Percentiles rank a stretch among this genome's conserved stretches.
phyloP scores from a whole-genome alignment of 2,329 filamentous ascomycete species.

The Phaeosphaeria sp. region DNA sequence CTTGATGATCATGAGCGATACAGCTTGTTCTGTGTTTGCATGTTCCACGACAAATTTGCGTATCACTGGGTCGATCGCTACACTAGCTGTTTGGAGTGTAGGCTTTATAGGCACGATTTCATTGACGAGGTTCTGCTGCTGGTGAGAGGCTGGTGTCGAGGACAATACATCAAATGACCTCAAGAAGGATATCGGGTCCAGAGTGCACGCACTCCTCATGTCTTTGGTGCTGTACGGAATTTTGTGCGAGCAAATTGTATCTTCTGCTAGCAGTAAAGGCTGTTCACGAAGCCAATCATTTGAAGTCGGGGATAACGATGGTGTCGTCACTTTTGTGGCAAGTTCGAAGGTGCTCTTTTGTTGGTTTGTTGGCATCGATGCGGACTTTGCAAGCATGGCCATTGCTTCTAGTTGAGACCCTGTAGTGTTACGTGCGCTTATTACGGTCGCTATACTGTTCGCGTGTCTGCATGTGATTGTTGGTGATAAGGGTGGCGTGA shows the following conservation, averaged over 20 bases:
- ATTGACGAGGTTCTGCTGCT: neutral
- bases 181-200: neutral
- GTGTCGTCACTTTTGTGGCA: too few relatives aligned
- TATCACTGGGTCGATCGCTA: too few relatives aligned
- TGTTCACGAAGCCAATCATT: too few relatives aligned
- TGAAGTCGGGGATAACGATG: too few relatives aligned
- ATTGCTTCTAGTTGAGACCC: neutral
- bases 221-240: neutral
- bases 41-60: neutral
- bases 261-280: neutral
- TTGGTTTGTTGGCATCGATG: too few relatives aligned
- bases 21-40: neutral
- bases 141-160: neutral
- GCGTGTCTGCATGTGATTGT: neutral
- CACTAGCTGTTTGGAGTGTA: too few relatives aligned
- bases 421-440: neutral
- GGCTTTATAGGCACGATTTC: too few relatives aligned
- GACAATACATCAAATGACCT: neutral
- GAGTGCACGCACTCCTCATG: neutral
- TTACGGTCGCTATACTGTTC: too few relatives aligned
- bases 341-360: too few relatives aligned
- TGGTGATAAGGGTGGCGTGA: conserved; percentile 2
- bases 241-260: neutral
- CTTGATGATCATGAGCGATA: neutral
- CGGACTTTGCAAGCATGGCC: too few relatives aligned